A percentile compares a stretch with the other conserved stretches of the same genome.
Conservation (phyloP, 768 basidiomycete species). For the Coprinopsis strossmayeri region DNA sequence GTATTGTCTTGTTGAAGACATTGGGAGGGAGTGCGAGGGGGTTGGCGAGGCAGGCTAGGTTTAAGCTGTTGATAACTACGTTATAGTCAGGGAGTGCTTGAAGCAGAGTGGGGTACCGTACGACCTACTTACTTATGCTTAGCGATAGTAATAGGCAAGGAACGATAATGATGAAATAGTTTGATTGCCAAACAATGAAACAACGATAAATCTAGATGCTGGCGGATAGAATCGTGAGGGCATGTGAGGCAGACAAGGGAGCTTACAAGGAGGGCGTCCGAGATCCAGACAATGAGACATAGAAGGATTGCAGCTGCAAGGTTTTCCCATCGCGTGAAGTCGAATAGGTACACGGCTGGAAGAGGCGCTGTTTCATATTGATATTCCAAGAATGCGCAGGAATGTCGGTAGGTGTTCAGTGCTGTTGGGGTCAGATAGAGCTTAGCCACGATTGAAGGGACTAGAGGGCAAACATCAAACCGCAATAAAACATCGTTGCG, state of each 20-base stretch:
- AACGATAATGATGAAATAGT: background rate
- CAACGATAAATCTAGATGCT: constrained; percentile 8
- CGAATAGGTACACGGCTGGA: background rate
- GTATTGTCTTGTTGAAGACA: background rate
- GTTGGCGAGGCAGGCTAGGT: background rate
- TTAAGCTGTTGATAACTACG: background rate
- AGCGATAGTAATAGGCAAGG: background rate
- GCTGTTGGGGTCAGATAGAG: no score
- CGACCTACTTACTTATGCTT: constrained; percentile 1
- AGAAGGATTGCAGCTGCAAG: background rate
- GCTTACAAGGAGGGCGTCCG: constrained; percentile 4
- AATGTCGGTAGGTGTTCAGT: constrained; percentile 2
- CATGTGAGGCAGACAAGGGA: no score
- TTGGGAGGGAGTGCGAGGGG: no score
- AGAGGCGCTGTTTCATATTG: background rate
- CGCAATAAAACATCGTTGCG: no score
- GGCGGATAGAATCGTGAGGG: no score
- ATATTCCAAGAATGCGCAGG: background rate
- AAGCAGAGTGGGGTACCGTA: no score
- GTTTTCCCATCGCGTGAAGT: background rate
- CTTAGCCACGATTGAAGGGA: no score
- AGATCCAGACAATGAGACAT: background rate
- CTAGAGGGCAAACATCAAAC: no score
- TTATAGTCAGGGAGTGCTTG: no score
- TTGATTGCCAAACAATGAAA: constrained; percentile 2